Conservation (phyloP, 2,329 filamentous ascomycete species). For the Pseudogymnoascus sp. region DNA sequence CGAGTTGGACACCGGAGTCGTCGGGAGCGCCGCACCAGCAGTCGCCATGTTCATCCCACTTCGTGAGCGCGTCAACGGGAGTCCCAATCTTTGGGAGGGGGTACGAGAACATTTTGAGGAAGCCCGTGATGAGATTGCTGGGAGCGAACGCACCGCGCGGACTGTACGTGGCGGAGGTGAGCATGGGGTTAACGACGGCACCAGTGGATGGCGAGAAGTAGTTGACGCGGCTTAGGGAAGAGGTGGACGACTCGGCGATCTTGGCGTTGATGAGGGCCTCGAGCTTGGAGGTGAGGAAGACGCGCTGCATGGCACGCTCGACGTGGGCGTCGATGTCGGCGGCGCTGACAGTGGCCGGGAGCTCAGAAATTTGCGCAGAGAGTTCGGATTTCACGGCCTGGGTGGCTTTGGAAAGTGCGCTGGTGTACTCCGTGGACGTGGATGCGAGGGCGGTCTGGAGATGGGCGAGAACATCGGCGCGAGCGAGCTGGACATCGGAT, state of each 20-base stretch:
- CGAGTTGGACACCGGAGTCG: slow-evolving; percentile 51
- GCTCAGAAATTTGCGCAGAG: neutral
- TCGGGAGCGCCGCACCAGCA: slow-evolving; percentile 68
- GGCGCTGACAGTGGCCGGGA: neutral
- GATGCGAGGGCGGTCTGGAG: neutral
- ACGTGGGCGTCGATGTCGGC: neutral
- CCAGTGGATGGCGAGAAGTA: slow-evolving; percentile 61
- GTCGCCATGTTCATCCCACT: slow-evolving; percentile 73
- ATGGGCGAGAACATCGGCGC: slow-evolving; percentile 9
- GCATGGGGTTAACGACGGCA: slow-evolving; percentile 49
- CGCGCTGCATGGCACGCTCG: slow-evolving; percentile 3
- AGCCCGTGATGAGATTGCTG: slow-evolving; percentile 14
- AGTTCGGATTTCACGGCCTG: slow-evolving; percentile 1
- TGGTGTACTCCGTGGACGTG: neutral
- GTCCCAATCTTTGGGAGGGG: slow-evolving; percentile 24
- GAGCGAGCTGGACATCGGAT: slow-evolving; percentile 25
- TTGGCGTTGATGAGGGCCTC: slow-evolving; percentile 19
- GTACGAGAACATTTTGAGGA: slow-evolving; percentile 14
- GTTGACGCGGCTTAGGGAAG: slow-evolving; percentile 50
- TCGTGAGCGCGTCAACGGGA: slow-evolving; percentile 48
- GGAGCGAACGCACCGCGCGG: slow-evolving; percentile 14
- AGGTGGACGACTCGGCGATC: slow-evolving; percentile 10
- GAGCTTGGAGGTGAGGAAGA: neutral
- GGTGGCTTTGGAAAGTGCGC: neutral
- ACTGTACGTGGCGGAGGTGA: slow-evolving; percentile 52